Evolutionary conservation across 495 filamentous ascomycete genomes (phyloP).

Genomic region (Neurospora cerealis): DNA sequence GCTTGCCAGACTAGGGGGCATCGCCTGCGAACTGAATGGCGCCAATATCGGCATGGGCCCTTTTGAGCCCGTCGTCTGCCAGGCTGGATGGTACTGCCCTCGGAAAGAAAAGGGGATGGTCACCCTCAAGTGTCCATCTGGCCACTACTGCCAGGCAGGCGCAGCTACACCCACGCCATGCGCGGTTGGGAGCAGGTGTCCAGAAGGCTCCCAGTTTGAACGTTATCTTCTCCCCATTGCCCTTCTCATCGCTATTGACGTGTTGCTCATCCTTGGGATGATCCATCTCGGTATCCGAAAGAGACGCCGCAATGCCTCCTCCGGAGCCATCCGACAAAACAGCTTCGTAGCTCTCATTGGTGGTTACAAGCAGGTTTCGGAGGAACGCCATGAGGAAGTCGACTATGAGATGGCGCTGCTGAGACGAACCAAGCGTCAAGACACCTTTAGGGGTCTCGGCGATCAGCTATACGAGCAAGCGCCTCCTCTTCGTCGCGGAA

Average conservation of each 20-base stretch:
- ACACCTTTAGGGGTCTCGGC: not conserved
- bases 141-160: constrained; percentile 36
- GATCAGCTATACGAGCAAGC: not conserved
- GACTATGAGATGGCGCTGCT: constrained; percentile 21
- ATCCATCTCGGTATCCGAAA: constrained; percentile 19
- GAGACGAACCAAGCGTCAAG: constrained; percentile 16
- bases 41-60: constrained; percentile 26
- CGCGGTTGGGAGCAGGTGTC: constrained; percentile 29
- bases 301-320: constrained; percentile 5
- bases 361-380: constrained; percentile 23
- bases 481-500: not conserved
- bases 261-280: constrained; percentile 23
- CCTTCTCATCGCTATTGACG: constrained; percentile 33
- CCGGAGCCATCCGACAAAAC: not conserved
- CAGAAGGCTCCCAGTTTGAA: constrained; percentile 23
- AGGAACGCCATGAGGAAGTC: constrained; percentile 10
- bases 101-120: constrained; percentile 14
- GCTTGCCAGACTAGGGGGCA: constrained; percentile 23
- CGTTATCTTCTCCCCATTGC: constrained; percentile 29
- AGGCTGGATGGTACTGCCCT: constrained; percentile 34
- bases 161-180: constrained; percentile 32
- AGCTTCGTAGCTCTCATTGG: not conserved
- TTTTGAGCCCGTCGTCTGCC: constrained; percentile 37
- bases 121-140: constrained; percentile 28
- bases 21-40: constrained; percentile 19